Evolutionary conservation across 2,329 filamentous ascomycete genomes (phyloP), one percentile per base, ranked within the genome.

Genomic region (Xylaria arbuscula): DNA sequence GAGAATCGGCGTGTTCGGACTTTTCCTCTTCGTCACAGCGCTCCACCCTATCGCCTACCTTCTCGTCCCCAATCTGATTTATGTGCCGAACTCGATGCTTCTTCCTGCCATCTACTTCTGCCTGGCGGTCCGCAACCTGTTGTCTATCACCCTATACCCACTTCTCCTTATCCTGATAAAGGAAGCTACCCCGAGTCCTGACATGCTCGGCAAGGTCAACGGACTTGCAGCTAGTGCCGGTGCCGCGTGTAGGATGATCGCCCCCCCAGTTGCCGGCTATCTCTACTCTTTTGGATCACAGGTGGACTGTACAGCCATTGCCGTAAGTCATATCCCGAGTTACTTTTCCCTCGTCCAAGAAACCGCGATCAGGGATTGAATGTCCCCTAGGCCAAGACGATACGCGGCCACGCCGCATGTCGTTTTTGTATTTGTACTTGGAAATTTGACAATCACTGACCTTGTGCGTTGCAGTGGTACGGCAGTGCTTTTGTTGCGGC

Each of bases 161-260:
- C 82, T 90, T 5, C 83, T 91, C 45, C 82, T 92, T 53, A 91
- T 92, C 72, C 81, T 91, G 38, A 86, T 92, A 82, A 91, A 91
- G 78, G 87, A 91, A 74, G 87, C 88, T 1, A 89, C 88, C 0
- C 88, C 88, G 1, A 84, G 82, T 38, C 80, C 83, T 7, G 81
- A 81, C 50, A 84, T 88, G 7, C 81, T 91, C 47, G 89, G 89
- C 60, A 89, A 85, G 73, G 86, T 92, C 73, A 92, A 92, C 69
- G 89, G 89, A 4, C 78, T 91, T 51, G 88, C 89, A 24, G 89
- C 89, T 59, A 90, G 88, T 66, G 89, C 88, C 2, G 88, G 88
- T 32, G 89, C 89, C 7, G 88, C 87, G 7, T 92, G 88, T 73
- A 84, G 90, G 64, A 93, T 92, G 79, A 80, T 91, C 11, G 89